Conservation (phyloP, 805 yeast genomes). For the Suhomyces xylopsoci region DNA sequence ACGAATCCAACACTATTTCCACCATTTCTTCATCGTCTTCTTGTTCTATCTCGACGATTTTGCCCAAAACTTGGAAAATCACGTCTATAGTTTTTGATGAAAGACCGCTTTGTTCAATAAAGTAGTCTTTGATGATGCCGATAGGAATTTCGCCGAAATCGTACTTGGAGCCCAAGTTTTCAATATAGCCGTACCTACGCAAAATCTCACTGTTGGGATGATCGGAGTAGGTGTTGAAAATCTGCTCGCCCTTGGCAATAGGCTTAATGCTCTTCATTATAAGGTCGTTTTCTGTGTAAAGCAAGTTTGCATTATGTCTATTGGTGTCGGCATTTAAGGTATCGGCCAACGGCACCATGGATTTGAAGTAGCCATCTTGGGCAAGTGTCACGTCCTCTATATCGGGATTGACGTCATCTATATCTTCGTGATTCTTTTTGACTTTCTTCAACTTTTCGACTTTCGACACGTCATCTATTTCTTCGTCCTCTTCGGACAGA, state of each 20-base stretch:
- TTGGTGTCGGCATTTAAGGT: slow-evolving; percentile 82
- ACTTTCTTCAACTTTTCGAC: slow-evolving; percentile 4
- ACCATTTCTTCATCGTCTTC: slow-evolving; percentile 41
- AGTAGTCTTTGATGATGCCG: slow-evolving; percentile 35
- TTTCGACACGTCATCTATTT: slow-evolving; percentile 17
- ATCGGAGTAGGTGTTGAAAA: slow-evolving; percentile 87
- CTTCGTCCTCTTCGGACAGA: slow-evolving; percentile 28
- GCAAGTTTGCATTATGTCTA: slow-evolving; percentile 69
- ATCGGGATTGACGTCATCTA: slow-evolving; percentile 3
- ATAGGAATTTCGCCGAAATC: slow-evolving; percentile 80
- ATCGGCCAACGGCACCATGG: slow-evolving; percentile 94
- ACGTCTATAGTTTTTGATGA: slow-evolving; percentile 30
- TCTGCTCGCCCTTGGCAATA: slow-evolving; percentile 66
- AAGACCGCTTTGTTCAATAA: slow-evolving; percentile 20
- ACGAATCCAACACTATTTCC: slow-evolving; percentile 49
- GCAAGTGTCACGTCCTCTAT: slow-evolving; percentile 8
- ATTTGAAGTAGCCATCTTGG: slow-evolving; percentile 50
- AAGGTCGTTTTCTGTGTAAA: slow-evolving; percentile 46
- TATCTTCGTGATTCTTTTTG: slow-evolving; percentile 17
- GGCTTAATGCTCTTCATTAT: slow-evolving; percentile 68
- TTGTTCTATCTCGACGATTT: slow-evolving; percentile 23
- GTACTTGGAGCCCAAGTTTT: slow-evolving; percentile 61
- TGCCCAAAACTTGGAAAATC: slow-evolving; percentile 27
- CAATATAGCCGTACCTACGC: slow-evolving; percentile 90
- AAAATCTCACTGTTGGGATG: slow-evolving; percentile 88